A percentile compares a stretch with the other conserved stretches of the same genome.
Evolutionary conservation across 208 protist species (phyloP).

Genomic region (Acanthamoeba lenticulata): DNA sequence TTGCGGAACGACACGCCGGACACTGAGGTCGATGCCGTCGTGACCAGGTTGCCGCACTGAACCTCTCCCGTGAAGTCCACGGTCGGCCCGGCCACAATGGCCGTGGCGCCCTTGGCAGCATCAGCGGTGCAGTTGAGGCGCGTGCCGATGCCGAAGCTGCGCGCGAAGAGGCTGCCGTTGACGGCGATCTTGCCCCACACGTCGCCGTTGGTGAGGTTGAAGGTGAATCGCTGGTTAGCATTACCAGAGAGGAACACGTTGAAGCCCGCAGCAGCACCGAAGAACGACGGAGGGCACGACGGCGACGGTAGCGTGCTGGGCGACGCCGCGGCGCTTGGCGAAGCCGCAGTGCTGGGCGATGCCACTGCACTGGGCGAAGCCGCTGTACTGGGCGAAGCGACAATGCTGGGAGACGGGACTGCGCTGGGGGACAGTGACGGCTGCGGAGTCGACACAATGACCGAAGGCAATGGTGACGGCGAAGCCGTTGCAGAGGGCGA

Average conservation of each 20-base stretch:
- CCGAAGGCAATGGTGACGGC: neutral
- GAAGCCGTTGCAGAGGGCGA: neutral
- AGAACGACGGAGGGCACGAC: neutral
- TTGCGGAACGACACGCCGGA: neutral
- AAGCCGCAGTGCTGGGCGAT: neutral
- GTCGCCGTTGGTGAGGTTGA: slow-evolving; percentile 35
- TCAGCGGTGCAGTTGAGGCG: neutral
- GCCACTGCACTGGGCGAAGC: neutral
- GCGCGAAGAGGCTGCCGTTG: neutral
- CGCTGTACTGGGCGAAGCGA: neutral
- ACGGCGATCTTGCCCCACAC: neutral
- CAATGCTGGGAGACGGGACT: neutral
- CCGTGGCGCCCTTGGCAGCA: neutral
- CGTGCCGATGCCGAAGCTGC: neutral
- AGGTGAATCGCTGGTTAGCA: neutral
- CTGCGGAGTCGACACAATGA: neutral
- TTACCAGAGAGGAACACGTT: neutral
- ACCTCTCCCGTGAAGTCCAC: neutral
- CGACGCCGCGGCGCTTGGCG: neutral
- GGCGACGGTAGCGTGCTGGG: neutral
- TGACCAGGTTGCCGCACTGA: slow-evolving; percentile 15
- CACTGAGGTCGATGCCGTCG: neutral
- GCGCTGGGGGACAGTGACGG: neutral
- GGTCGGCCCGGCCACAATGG: neutral
- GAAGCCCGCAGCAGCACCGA: neutral